Base-by-base conservation (phyloP, 2,329 filamentous ascomycete genomes). In the Phyllosticta capitalensis region DNA sequence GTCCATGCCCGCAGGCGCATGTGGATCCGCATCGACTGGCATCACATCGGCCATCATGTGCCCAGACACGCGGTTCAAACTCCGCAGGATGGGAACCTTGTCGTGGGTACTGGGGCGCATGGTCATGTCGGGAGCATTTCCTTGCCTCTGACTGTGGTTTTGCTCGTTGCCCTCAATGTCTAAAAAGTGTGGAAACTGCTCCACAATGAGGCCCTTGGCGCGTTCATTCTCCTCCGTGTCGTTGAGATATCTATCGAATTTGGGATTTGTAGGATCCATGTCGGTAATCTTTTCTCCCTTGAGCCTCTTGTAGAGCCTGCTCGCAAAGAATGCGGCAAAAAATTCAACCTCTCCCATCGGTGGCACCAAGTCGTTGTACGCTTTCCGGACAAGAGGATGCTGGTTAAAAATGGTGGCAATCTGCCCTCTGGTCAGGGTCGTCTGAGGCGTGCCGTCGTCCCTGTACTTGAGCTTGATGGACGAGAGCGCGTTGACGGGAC, bases 111-210 rank as follows among this genome's bases (percentile, higher is more conserved):
- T 80, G 1, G 91, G 90, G 33, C 90, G 83, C 90, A 97, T 96
- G 64, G 95, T 94, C 38, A 88, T 76, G 69, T 97, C 91, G 59
- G 92, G 90, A 56, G 87, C 81, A 71, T 99, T 97, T 55, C 94
- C 94, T 67, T 82, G 86, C 67, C 87, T 83, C 57, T 92, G 89
- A 65, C 91, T 95, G 72, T 95, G 86, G 67, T 99, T 92, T 71
- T 94, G 89, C 74, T 97, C 94, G 68, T 99, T 99, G 28, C 88
- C 94, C 69, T 92, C 90, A 24, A 99, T 75, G 70, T 99, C 89
- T 65, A 99, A 92, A 64, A 95, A 92, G 66, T 92, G 86, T 0
- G 94, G 92, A 20, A 99, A 84, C 59, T 87, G 82, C 33, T 85
- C 77, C 3, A 85, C 77, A 64, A 82, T 66, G 17, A 74, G 68